Base-by-base conservation (phyloP, 73 alveolate genomes). In the Diophrys appendiculata region DNA sequence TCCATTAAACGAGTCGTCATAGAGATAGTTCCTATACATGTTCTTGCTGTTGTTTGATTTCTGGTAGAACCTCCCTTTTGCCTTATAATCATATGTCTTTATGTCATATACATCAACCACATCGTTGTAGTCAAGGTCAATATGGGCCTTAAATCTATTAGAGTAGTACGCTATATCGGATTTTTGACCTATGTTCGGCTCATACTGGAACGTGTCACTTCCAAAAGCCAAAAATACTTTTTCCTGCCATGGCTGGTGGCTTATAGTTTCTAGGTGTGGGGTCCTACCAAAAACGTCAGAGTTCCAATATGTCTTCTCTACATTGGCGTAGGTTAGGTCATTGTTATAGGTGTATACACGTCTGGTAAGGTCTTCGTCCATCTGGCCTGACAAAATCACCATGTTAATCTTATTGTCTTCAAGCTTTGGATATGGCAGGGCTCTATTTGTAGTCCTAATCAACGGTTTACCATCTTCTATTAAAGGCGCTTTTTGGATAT, bases 131-230 rank as follows among this genome's bases (percentile, higher is more conserved):
- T 70, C 78, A 1, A 70, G 30, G n/a, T 70, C 67, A 27, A 70
- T n/a, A 13, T 31, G 68, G n/a, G 65, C 67, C 28, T 34, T 34
- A 33, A 70, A 70, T 13, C 2, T 1, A 2, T 28, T 22, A 23
- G 78, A 31, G 55, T 70, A 70, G 30, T 70, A 70, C n/a, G 67
- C 54, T 23, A 70, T 31, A 70, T 70, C 78, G 2, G 64, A 1
- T 5, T 70, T 70, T 31, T 70, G 64, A n/a, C 67, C 67, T 13
- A 70, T 70, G n/a, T 70, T 29, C n/a, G 78, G 78, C n/a, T 23
- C 78, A 24, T 23, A 70, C 34, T 70, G 78, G 11, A 29, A 3
- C 18, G 52, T 22, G 26, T 70, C 78, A 30, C 52, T 70, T 31
- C 68, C 78, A 18, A 0, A 11, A 23, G 78, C n/a, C 2, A 29